Evolutionary conservation across 2,329 filamentous ascomycete genomes (phyloP), one percentile per base, ranked within the genome.

Genomic region (Microthyrium microscopicum): DNA sequence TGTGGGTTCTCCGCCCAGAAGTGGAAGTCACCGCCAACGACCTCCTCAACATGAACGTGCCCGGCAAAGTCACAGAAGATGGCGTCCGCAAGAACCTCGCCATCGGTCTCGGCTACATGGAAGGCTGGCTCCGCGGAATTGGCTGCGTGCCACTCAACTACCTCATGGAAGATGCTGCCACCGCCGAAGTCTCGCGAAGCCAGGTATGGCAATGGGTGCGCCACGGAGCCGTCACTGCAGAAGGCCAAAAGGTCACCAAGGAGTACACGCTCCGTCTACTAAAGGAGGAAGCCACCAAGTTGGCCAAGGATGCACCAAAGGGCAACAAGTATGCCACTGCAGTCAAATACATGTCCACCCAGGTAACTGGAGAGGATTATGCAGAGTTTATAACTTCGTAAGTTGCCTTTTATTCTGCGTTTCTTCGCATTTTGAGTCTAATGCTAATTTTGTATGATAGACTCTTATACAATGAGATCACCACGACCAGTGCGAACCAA

Each of bases 131-230:
- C 39, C 78, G 85, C 41, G 89, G 87, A 21, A 70, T 95, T 16
- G 89, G 89, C 37, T 98, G 89, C 49, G 85, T 95, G 34, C 89
- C 89, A 31, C 94, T 95, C 61, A 94, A 95, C 67, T 92, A 78
- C 56, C 68, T 95, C 36, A 95, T 95, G 87, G 89, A 98, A 63
- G 89, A 95, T 47, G 89, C 89, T 13, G 89, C 89, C 17, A 98
- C 89, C 1, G 89, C 89, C 31, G 89, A 98, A 57, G 89, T 98
- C 4, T 91, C 81, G 36, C 77, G 89, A 47, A 82, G 73, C 45
- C 89, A 98, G 65, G 69, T 98, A 29, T 93, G 87, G 87, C 89
- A 98, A 57, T 98, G 89, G 89, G 73, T 77, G 42, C 74, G 69
- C 49, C 73, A 78, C 52, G 64, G 69, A 34, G 61, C 87, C 39